Base-by-base conservation (phyloP, 2,329 filamentous ascomycete species). In the Monosporascus cannonballus region DNA sequence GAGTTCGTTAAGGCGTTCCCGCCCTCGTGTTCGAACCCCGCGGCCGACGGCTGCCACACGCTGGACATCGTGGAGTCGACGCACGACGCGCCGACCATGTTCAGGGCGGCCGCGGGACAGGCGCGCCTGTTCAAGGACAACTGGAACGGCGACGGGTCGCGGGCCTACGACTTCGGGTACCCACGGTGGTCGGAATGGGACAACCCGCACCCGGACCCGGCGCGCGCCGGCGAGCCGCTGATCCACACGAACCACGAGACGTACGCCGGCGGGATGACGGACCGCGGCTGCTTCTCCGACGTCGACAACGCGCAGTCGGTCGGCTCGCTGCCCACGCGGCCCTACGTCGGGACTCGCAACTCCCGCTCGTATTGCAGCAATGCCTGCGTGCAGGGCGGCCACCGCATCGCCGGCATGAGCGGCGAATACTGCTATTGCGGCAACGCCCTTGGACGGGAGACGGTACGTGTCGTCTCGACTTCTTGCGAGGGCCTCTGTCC, bases 61-160 rank as follows among this genome's bases (percentile, higher is more conserved):
- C 36, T 56, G 14, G 54, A 56, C 37, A 27, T 52, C 36, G 52
- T 56, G 34, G 49, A 48, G 24, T 46, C 54, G 20, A 25, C 37
- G 9, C 54, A 56, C 39, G 52, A 56, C 50, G 55, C 55, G 14
- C 48, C 49, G 4, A 49, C 52, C 39, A 49, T 55, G 52, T 57
- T 57, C 36, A 30, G 27, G 22, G 44, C 41, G 7, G 25, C 36
- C 2, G 45, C 52, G 38, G 55, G 55, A 18, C 50, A n/a, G 17
- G 48, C 55, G 17, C 52, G 55, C 15, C 50, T 57, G 25, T 57
- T 57, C 48, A 38, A 11, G 11, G 55, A 57, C 41, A 57, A 57
- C 53, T 57, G 47, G 41, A 34, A 48, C 11, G 55, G 55, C 15
- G 18, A 37, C 9, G 52, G 52, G 14, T 18, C 25, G 15, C 39